phyloP scores from a whole-genome alignment of 768 basidiomycete genomes.

The Albatrellus ellisii region DNA sequence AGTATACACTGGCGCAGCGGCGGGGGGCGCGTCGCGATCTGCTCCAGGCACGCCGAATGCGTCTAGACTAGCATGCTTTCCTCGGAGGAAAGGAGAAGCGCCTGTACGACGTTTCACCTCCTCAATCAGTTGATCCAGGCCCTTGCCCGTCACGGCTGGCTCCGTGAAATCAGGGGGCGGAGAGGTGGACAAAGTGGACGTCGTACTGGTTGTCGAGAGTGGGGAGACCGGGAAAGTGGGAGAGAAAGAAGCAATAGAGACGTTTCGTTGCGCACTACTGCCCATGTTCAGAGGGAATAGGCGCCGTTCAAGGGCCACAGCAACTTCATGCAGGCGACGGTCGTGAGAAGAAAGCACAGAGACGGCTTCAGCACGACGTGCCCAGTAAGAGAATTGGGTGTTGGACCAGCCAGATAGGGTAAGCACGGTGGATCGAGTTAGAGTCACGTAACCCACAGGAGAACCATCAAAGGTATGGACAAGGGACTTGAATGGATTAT shows the following conservation, averaged over 20 bases:
- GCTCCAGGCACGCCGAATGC: constrained; percentile 30
- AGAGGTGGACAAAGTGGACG: constrained; percentile 19
- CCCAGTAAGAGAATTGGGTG: constrained; percentile 42
- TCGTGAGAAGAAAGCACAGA: constrained; percentile 32
- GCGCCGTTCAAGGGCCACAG: constrained; percentile 27
- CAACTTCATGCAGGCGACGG: constrained; percentile 26
- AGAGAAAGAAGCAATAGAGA: constrained; percentile 12
- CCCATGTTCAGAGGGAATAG: constrained; percentile 21
- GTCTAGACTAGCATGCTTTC: constrained; percentile 37
- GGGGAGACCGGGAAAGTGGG: constrained; percentile 10
- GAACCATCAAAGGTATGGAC: constrained; percentile 26
- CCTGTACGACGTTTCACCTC: constrained; percentile 36
- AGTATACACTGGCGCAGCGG: constrained; percentile 14
- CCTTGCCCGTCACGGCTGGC: constrained; percentile 33
- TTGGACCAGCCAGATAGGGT: constrained; percentile 39
- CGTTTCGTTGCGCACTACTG: constrained; percentile 7
- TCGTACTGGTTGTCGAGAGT: constrained; percentile 6
- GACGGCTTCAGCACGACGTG: constrained; percentile 35
- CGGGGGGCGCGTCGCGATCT: constrained; percentile 20
- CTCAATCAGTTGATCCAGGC: constrained; percentile 35
- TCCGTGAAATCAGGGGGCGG: constrained; percentile 22
- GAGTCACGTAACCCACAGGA: constrained; percentile 29
- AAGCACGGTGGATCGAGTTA: constrained; percentile 35
- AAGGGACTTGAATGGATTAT: constrained; percentile 37
- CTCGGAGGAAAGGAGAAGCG: constrained; percentile 34